Conservation (phyloP, 139 green algal genomes). For the Chlorella sp. region DNA sequence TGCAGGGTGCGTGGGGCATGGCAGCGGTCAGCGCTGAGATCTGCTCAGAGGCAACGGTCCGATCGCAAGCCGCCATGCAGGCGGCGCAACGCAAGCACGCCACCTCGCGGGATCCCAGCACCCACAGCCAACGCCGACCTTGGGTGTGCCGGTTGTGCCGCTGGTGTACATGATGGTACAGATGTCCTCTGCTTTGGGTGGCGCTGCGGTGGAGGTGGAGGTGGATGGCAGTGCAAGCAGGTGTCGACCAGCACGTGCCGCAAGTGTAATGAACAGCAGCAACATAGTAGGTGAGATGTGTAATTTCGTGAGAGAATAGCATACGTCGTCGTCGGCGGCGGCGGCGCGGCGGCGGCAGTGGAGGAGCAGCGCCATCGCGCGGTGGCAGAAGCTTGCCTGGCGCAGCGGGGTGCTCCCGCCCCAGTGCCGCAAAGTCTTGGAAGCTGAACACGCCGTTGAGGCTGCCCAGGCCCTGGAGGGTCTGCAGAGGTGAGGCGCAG, state of each 20-base stretch:
- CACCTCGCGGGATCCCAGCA: too few species aligned
- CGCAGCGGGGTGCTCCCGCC: conserved; percentile 4
- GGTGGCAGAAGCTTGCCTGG: not conserved
- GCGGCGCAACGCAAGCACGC: too few species aligned
- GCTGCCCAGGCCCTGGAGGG: not conserved
- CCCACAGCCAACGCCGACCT: conserved; percentile 13
- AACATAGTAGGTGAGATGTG: too few species aligned
- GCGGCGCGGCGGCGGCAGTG: too few species aligned
- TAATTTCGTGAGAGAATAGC: too few species aligned
- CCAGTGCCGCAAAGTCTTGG: conserved; percentile 1
- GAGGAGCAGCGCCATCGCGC: not conserved
- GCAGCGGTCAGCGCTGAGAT: too few species aligned
- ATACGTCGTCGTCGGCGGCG: too few species aligned
- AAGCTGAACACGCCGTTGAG: conserved; percentile 5
- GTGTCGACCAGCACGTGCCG: not conserved
- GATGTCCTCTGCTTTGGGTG: conserved; percentile 73
- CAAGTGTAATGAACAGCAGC: too few species aligned
- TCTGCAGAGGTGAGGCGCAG: not conserved
- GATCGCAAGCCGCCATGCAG: too few species aligned
- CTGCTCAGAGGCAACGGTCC: too few species aligned
- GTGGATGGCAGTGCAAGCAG: not conserved
- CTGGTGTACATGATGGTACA: conserved; percentile 95
- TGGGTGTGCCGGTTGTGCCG: conserved; percentile 65
- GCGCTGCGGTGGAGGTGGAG: conserved; percentile 30
- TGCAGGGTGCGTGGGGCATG: too few species aligned